Evolutionary conservation across 192 early-diverging fungal genomes (phyloP), one percentile per base, ranked within the genome.

Genomic region (Coemansia sp.): DNA sequence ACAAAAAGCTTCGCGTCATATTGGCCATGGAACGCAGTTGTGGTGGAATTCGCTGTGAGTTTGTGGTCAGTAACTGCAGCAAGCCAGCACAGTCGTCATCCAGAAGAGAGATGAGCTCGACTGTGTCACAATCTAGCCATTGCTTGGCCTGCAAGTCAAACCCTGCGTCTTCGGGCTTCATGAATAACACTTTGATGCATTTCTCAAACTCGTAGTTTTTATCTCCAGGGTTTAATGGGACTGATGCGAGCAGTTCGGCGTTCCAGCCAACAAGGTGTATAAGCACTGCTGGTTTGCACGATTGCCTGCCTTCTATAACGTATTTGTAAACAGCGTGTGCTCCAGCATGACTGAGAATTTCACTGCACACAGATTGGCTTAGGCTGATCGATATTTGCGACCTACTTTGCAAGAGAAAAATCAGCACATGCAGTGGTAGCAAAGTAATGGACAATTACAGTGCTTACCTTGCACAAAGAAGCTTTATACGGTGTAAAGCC

Each of bases 271-370:
- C 74, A 14, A 82, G 45, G 25, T 75, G 70, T 4, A 82, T 54
- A 35, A 82, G 69, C 1, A 47, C 56, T 5, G 52, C 66, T 1
- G 79, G 79, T 39, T 43, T 66, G 39, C 79, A 75, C 5, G 64
- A 59, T 29, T 65, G 59, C 16, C 70, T 70, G 21, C 69, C 74
- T 35, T 82, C 79, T 12, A 82, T 31, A 37, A 72, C 70, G 65
- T 69, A 82, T 43, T 75, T 72, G 60, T 82, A 82, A 10, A 82
- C 64, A 1, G 79, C 79, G 55, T 82, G 79, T 0, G 79, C 79
- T 12, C 72, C 62, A n/a, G 67, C 66, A 43, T 82, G 79, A 49
- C 62, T 63, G 22, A 82, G 31, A 7, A 82, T 60, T 57, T 82
- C 79, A 16, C 70, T 65, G 52, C 72, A 67, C 25, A 72, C 63